phyloP scores from a whole-genome alignment of 306 rosid genomes.

The Prunus dulcis region DNA sequence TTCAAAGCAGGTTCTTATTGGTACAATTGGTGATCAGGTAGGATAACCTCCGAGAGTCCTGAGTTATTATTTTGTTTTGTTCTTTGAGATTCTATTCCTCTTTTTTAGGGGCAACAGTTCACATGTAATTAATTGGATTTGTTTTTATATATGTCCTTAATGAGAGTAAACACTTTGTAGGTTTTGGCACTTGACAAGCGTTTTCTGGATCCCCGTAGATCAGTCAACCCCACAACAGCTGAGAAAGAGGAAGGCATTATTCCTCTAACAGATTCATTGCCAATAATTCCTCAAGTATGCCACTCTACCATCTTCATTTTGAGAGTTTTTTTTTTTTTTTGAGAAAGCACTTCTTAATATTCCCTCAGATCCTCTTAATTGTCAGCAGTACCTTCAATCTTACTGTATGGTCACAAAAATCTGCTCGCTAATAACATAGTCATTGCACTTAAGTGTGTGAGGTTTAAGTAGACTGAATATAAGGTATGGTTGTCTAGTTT shows the following conservation, averaged over 20 bases:
- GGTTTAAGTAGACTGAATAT: background rate
- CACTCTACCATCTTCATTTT: background rate
- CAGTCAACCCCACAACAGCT: constrained; percentile 75
- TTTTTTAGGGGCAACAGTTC: background rate
- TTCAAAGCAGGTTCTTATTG: constrained; percentile 92
- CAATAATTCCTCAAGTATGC: constrained; percentile 81
- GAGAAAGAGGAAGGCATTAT: constrained; percentile 97
- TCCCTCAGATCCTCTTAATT: background rate
- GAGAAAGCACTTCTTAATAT: background rate
- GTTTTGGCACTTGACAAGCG: constrained; percentile 97
- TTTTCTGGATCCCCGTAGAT: constrained; percentile 82
- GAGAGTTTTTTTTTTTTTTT: background rate
- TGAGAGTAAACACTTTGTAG: constrained; percentile 32
- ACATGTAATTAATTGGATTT: background rate
- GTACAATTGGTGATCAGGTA: constrained; percentile 94
- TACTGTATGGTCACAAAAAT: background rate
- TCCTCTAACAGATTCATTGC: constrained; percentile 93
- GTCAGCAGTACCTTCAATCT: background rate
- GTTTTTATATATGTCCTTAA: constrained; percentile 7
- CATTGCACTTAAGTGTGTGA: background rate
- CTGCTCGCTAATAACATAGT: background rate
- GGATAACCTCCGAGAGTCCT: constrained; percentile 21
- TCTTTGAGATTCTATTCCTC: background rate
- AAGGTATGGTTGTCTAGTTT: background rate
- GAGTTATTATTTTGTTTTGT: background rate